Evolutionary conservation across 352 stramenopile genomes (phyloP), one percentile per base, ranked within the genome.

Genomic region (Pythium sukuiense): DNA sequence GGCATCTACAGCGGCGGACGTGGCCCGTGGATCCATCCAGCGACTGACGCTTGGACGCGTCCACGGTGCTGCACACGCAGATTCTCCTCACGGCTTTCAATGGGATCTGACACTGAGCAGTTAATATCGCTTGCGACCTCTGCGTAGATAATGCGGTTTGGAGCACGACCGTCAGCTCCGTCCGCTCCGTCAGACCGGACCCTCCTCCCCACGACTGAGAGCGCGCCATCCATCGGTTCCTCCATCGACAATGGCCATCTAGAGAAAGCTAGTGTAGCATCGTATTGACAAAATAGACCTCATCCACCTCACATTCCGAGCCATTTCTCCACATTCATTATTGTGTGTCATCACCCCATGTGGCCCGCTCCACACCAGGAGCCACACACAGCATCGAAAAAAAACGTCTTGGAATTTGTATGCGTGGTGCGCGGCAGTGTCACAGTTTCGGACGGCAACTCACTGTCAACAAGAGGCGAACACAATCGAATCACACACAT

Each of bases 101-200:
- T 69, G 71, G 65, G 53, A 63, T 74, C 83, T 91, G 83, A 91
- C 83, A 88, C 83, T 83, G 80, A 91, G 76, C 74, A 91, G 83
- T 86, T 91, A 91, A 91, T 88, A 76, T 81, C 50, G 60, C 55
- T 65, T 85, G 72, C 65, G 69, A 20, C 69, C 52, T 73, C 63
- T 70, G 68, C 76, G 69, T 80, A 91, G 80, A 91, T 89, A 89
- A 89, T 71, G 69, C 56, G 63, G 35, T 55, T 27, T 27, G 56
- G 50, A 56, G 55, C 46, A 53, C 7, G 33, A 60, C 55, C 55
- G 55, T 60, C 35, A 58, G 55, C 63, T 64, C 56, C 39, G 33
- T 57, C 29, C 52, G 27, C 41, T 48, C 41, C 41, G 41, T 48
- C 18, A 14, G 41, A 24, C 16, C 41, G 16, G 16, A 26, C 41